A percentile compares a stretch with the other conserved stretches of the same genome.
phyloP scores from a whole-genome alignment of 345 rosid species.

The Firmiana major region DNA sequence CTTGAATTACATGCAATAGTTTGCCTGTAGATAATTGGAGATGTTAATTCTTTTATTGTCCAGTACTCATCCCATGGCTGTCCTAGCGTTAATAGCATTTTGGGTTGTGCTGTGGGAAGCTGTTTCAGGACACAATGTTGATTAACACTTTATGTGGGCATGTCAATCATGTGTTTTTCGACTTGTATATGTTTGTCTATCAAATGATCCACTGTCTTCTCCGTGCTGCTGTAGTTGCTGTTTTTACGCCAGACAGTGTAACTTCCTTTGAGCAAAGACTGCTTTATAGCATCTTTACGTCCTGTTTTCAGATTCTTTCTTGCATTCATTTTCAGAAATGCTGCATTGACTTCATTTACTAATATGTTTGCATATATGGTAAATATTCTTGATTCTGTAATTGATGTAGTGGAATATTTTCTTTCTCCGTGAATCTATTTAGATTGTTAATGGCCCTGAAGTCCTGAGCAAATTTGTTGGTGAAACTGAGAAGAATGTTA shows the following conservation, averaged over 20 bases:
- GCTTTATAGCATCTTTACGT: not conserved
- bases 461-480: conserved; percentile 98
- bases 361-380: not conserved
- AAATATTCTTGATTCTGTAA: not conserved
- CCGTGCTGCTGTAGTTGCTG: not conserved
- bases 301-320: not conserved
- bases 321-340: not conserved
- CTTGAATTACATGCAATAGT: not conserved
- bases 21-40: not conserved
- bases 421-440: conserved; percentile 24
- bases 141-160: not conserved
- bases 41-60: not conserved
- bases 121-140: not conserved
- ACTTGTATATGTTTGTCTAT: not conserved
- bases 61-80: not conserved
- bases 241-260: not conserved
- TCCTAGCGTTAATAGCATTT: not conserved
- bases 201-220: not conserved
- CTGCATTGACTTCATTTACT: not conserved
- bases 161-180: not conserved
- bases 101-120: not conserved
- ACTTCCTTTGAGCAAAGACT: not conserved
- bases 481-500: conserved; percentile 93
- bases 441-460: conserved; percentile 98
- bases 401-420: conserved; percentile 6